phyloP scores from a whole-genome alignment of 352 stramenopile species.

The Globisporangium polare region DNA sequence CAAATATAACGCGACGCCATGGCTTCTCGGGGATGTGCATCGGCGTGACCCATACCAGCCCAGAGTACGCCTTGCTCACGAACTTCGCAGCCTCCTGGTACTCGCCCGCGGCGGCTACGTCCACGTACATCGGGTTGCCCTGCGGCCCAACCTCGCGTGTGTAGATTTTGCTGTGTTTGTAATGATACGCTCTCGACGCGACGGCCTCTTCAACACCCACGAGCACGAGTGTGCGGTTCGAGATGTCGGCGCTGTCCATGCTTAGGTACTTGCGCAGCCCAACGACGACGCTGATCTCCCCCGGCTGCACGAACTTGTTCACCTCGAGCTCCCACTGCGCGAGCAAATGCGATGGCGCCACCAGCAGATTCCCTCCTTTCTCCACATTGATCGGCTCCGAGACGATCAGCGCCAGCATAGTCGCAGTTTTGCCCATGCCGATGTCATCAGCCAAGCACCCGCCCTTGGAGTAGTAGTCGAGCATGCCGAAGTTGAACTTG shows the following conservation, averaged over 20 bases:
- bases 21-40: constrained; percentile 64
- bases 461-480: constrained; percentile 69
- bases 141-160: constrained; percentile 28
- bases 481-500: constrained; percentile 71
- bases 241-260: constrained; percentile 38
- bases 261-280: constrained; percentile 54
- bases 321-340: constrained; percentile 80
- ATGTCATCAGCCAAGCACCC: constrained; percentile 76
- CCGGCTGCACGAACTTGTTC: constrained; percentile 62
- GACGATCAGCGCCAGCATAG: constrained; percentile 70
- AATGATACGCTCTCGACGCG: constrained; percentile 53
- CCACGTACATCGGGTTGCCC: constrained; percentile 38
- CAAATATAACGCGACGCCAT: constrained; percentile 81
- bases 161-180: constrained; percentile 61
- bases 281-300: constrained; percentile 71
- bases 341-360: constrained; percentile 78
- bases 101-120: constrained; percentile 37
- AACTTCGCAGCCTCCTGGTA: constrained; percentile 78
- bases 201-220: constrained; percentile 74
- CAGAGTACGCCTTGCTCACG: constrained; percentile 78
- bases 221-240: constrained; percentile 79
- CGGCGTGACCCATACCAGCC: constrained; percentile 58
- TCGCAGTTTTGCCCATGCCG: constrained; percentile 83
- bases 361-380: constrained; percentile 53
- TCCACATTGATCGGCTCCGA: constrained; percentile 52